phyloP scores from a whole-genome alignment of 2,329 filamentous ascomycete species.

The Phialemoniopsis sp. region DNA sequence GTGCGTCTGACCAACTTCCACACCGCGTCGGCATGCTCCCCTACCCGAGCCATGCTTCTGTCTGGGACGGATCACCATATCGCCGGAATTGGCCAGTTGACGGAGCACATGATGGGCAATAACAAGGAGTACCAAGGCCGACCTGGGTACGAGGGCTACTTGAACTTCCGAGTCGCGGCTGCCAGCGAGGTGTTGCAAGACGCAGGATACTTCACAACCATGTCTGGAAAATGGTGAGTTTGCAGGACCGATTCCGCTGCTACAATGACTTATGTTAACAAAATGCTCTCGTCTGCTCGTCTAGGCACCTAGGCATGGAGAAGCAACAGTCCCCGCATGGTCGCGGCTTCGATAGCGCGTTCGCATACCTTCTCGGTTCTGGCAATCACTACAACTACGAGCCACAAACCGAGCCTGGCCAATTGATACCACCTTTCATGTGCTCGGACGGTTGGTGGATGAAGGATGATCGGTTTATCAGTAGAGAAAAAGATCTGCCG shows the following conservation, averaged over 20 bases:
- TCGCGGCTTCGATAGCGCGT: slow-evolving; percentile 54
- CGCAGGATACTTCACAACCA: slow-evolving; percentile 53
- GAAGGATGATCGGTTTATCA: slow-evolving; percentile 28
- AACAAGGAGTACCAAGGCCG: slow-evolving; percentile 14
- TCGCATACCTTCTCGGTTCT: slow-evolving; percentile 57
- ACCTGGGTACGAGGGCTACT: slow-evolving; percentile 60
- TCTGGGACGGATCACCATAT: slow-evolving; percentile 61
- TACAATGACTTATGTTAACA: too few relatives aligned
- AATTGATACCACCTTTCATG: too few relatives aligned
- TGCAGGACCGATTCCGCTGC: too few relatives aligned
- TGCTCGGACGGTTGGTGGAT: too few relatives aligned
- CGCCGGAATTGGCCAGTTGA: slow-evolving; percentile 41
- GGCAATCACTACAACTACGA: slow-evolving; percentile 51
- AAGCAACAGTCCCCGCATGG: slow-evolving; percentile 50
- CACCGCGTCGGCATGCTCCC: slow-evolving; percentile 60
- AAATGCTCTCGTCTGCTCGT: too few relatives aligned
- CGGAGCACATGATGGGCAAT: too few relatives aligned
- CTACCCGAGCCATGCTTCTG: slow-evolving; percentile 62
- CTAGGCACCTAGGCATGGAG: slow-evolving; percentile 48
- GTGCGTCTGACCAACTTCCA: slow-evolving; percentile 63
- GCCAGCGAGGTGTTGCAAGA: slow-evolving; percentile 54
- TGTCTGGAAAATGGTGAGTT: slow-evolving; percentile 44
- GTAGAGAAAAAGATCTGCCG: slow-evolving; percentile 28
- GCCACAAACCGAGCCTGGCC: slow-evolving; percentile 31
- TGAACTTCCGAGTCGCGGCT: slow-evolving; percentile 55